Conservation (phyloP, 352 stramenopile genomes). For the Pelagophyceae sp. region DNA sequence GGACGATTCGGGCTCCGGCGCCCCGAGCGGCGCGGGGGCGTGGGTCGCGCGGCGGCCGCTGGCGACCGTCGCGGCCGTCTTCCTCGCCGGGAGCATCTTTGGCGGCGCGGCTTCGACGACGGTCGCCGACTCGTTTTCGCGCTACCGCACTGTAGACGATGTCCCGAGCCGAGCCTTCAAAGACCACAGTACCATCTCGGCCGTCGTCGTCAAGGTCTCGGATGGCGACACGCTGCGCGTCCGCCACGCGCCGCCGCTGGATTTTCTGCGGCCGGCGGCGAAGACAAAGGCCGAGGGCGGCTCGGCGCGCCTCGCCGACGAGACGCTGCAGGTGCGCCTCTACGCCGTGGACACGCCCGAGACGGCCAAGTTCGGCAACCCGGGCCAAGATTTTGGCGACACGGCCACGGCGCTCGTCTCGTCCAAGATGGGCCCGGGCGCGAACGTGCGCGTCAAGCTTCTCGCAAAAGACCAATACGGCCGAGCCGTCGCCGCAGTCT, state of each 20-base stretch:
- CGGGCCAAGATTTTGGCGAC: constrained; percentile 60
- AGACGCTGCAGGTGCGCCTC: constrained; percentile 69
- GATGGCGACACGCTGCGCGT: constrained; percentile 70
- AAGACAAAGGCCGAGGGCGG: constrained; percentile 16
- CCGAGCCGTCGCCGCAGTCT: neutral
- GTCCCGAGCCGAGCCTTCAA: neutral
- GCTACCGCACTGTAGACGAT: neutral
- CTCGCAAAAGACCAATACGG: constrained; percentile 61
- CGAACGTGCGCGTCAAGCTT: constrained; percentile 58
- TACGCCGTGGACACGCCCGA: constrained; percentile 68
- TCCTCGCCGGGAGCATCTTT: neutral
- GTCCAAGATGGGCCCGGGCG: constrained; percentile 19
- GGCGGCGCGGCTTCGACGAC: neutral
- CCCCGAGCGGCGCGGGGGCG: no score
- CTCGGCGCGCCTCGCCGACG: constrained; percentile 49
- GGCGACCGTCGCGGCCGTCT: neutral
- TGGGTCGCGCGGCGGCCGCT: neutral
- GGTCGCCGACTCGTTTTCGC: neutral
- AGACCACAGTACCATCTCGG: neutral
- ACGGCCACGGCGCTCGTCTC: constrained; percentile 50
- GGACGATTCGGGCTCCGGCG: no score
- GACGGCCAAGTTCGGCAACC: constrained; percentile 66
- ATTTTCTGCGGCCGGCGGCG: constrained; percentile 39
- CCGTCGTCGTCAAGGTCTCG: constrained; percentile 47
- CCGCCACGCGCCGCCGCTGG: constrained; percentile 52